Conservation (phyloP, 345 rosid genomes). For the Bruguiera parviflora region DNA sequence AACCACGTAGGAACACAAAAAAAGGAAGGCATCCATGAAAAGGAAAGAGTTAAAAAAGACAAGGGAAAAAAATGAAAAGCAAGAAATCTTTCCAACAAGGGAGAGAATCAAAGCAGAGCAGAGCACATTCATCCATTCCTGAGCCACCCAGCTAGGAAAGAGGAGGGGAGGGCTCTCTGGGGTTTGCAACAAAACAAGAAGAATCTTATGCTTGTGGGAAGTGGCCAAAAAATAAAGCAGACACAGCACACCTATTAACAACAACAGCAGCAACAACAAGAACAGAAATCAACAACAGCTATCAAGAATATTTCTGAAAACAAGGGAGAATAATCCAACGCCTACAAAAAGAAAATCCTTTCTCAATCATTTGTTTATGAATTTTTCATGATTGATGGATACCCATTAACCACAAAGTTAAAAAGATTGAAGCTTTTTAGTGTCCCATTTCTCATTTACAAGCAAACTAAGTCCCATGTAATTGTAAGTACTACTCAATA, state of each 20-base stretch:
- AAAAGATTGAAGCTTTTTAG: conserved; percentile 20
- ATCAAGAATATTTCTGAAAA: conserved; percentile 53
- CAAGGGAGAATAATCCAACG: conserved; percentile 46
- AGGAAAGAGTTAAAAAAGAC: conserved; percentile 26
- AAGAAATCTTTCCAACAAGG: conserved; percentile 44
- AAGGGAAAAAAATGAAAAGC: conserved; percentile 36
- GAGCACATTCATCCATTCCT: conserved; percentile 36
- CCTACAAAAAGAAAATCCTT: conserved; percentile 35
- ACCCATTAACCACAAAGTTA: conserved; percentile 47
- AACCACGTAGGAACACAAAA: conserved; percentile 41
- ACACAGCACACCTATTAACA: conserved; percentile 16
- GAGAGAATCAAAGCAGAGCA: conserved; percentile 33
- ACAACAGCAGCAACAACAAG: conserved; percentile 28
- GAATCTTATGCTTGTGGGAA: conserved; percentile 68
- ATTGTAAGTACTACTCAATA: conserved; percentile 7
- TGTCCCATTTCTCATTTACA: conserved; percentile 10
- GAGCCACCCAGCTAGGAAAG: conserved; percentile 27
- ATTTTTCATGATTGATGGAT: conserved; percentile 58
- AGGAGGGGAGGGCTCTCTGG: conserved; percentile 7
- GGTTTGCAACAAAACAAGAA: conserved; percentile 35
- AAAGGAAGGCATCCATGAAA: conserved; percentile 46
- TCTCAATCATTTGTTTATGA: conserved; percentile 56
- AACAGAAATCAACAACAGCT: conserved; percentile 19
- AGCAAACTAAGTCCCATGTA: conserved; percentile 12
- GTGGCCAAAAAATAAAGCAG: conserved; percentile 38